Evolutionary conservation across 331 rosid genomes (phyloP), one percentile per base, ranked within the genome.

Genomic region (Saraca asoca): DNA sequence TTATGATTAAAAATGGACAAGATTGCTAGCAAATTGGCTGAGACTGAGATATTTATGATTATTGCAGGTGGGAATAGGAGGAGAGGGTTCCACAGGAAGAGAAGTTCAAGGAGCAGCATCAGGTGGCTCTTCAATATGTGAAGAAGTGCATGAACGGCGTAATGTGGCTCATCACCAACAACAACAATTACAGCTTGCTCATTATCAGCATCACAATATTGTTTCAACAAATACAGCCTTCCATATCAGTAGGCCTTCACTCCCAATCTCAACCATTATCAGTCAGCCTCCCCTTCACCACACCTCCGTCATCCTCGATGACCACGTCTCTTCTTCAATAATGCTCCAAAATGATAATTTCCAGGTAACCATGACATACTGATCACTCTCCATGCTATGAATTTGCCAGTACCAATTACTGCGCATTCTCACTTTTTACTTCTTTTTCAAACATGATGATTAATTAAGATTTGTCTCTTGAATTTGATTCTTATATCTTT

Each of bases 211-310:
- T 50, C 83, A 83, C 41, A 85, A 86, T 13, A 67, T 83, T 49
- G 77, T 24, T 24, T 1, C 31, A 24, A 24, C 84, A 42, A 79
- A 66, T 16, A 52, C 91, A 5, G 80, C 87, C 38, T 86, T 86
- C 71, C 90, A 90, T 77, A 83, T 86, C 20, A 88, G 75, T 37
- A 81, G 88, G 44, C 96, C 98, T 50, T 80, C 94, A 0, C 84
- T 79, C 77, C 88, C 94, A 39, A 83, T 87, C 58, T 90, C 96
- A 34, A 78, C 88, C 51, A 84, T 89, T 62, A 85, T 85, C 78
- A 75, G 91, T 57, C 95, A 85, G 2, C 82, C 96, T 66, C 87
- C 90, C n/a, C 88, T 87, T 61, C 95, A 83, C 64, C 95, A 87
- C 44, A 71, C 98, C 58, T 90, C 97, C 77, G 77, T 88, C 66